Base-by-base conservation (phyloP, 805 yeast species). In the Metschnikowia drakensbergensis region DNA sequence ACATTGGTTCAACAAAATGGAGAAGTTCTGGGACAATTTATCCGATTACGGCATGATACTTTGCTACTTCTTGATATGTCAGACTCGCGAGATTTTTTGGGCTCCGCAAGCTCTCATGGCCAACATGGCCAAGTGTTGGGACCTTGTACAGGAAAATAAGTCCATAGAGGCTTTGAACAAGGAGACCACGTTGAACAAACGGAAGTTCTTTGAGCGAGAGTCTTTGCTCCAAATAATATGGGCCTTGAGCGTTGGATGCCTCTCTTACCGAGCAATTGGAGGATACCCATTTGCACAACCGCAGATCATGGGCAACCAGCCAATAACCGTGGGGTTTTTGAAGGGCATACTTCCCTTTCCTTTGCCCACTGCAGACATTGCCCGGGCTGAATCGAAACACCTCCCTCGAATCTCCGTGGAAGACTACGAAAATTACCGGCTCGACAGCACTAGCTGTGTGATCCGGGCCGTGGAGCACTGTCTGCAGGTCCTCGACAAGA, bases 21-120 rank as follows among this genome's bases (percentile, higher is more conserved):
- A 51, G 45, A 55, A 55, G 37, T 54, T 46, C 47, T 58, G 61
- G 64, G 67, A 65, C 49, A 53, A 55, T 31, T 57, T 65, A 29
- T 60, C 60, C 41, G 61, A 61, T 23, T 53, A 64, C 32, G 68
- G 67, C 7, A 58, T 64, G 55, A 42, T 65, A 6, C 41, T 62
- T 11, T 54, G 61, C 29, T 60, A 53, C 32, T 45, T 53, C n/a
- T 54, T 66, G 44, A 37, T 57, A 11, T 44, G 57, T 6, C 59
- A 57, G 11, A 51, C 57, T 1, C 45, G 53, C 4, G 25, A 45
- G 6, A 46, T 59, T 7, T 32, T 46, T 33, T 43, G 44, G 45
- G 52, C 54, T 42, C 44, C 51, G 1, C 35, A 41, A 6, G 46
- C 51, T 25, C 42, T 54, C 6, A 45, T 47, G 22, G 59, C 58